Percentiles rank a stretch among this genome's conserved stretches.
Evolutionary conservation across 2,329 filamentous ascomycete species (phyloP).

Genomic region (Colletotrichum sp.): DNA sequence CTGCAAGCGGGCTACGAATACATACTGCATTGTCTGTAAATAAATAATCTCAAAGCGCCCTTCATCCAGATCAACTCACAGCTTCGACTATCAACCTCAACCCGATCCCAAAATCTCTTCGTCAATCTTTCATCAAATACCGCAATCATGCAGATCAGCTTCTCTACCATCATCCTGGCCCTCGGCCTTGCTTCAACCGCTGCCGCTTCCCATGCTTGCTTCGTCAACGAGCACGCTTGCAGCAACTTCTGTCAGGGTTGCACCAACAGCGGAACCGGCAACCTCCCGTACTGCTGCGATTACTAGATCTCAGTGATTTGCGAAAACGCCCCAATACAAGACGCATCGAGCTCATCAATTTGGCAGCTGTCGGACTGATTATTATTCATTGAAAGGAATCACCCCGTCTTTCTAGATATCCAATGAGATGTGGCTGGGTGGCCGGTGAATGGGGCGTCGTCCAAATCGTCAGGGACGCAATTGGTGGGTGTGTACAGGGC

Average conservation of each 20-base stretch:
- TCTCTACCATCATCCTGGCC: background rate
- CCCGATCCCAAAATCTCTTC: rapidly evolving
- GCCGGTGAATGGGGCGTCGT: background rate
- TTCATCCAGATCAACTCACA: background rate
- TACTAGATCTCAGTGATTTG: background rate
- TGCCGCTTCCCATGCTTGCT: background rate
- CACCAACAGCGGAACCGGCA: background rate
- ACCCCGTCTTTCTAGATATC: background rate
- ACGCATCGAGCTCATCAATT: background rate
- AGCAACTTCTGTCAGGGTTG: background rate
- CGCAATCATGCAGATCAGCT: background rate
- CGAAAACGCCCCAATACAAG: background rate
- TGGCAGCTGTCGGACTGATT: background rate
- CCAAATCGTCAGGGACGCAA: background rate
- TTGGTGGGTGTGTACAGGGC: background rate
- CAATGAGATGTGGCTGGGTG: background rate
- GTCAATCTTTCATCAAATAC: background rate
- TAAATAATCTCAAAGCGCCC: background rate
- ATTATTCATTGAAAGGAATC: background rate
- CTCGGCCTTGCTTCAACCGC: background rate
- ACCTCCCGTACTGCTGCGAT: background rate
- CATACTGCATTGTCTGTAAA: background rate
- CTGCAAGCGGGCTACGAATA: background rate
- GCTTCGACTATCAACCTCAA: background rate
- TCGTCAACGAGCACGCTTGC: background rate